phyloP scores from a whole-genome alignment of 2,329 filamentous ascomycete genomes.

The Beauveria varroae region DNA sequence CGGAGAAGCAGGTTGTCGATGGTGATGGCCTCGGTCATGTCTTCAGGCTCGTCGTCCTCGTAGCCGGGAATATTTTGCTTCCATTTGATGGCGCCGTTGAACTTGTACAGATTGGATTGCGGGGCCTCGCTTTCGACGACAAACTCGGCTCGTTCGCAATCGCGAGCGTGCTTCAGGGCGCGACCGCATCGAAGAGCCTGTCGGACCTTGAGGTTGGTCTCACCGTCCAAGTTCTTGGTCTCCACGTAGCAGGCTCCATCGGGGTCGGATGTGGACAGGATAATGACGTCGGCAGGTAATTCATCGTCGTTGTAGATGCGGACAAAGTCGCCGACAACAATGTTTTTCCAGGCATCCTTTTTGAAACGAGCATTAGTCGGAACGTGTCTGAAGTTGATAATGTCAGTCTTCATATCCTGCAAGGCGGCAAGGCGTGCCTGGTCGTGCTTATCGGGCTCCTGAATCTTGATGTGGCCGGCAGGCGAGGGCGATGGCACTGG shows the following conservation, averaged over 20 bases:
- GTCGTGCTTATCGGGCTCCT: conserved; percentile 31
- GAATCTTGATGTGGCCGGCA: conserved; percentile 27
- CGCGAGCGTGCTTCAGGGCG: conserved; percentile 75
- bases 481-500: conserved; percentile 78
- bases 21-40: conserved; percentile 86
- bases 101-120: conserved; percentile 91
- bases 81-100: conserved; percentile 87
- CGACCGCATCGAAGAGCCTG: conserved; percentile 82
- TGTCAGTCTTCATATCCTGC: conserved; percentile 41
- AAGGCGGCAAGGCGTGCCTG: conserved; percentile 29
- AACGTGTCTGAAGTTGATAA: conserved; percentile 66
- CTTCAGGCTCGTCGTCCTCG: conserved; percentile 52
- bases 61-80: conserved; percentile 61
- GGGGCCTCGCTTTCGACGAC: conserved; percentile 82
- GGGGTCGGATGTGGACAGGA: conserved; percentile 85
- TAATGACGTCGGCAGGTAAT: conserved; percentile 85
- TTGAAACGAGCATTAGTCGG: conserved; percentile 75
- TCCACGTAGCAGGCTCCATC: conserved; percentile 96
- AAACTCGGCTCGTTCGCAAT: conserved; percentile 88
- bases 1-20: conserved; percentile 94
- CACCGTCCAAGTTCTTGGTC: conserved; percentile 95
- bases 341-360: conserved; percentile 88
- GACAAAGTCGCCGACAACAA: conserved; percentile 93
- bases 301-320: conserved; percentile 95
- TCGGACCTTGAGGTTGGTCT: conserved; percentile 94